These are phyloP conservation scores for Penstemon eatonii DNA, from an alignment of 257 asterid species.

Conservation along the genomic window DNA sequence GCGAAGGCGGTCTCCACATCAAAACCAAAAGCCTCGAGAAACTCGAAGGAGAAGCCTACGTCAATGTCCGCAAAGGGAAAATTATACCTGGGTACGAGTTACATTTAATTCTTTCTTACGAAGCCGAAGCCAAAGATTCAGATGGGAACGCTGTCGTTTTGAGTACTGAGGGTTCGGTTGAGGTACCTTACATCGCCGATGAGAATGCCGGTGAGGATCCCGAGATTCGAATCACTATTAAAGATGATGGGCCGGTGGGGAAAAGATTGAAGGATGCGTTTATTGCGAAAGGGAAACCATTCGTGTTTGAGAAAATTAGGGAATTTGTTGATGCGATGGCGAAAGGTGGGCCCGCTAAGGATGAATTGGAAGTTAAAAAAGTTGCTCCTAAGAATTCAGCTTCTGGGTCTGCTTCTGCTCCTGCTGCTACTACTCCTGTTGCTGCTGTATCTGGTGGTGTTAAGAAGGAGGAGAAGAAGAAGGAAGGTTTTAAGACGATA, in stretches of 20 bases:
- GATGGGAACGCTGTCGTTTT: slow-evolving; percentile 45
- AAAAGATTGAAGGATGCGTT: slow-evolving; percentile 74
- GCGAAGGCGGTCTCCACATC: slow-evolving; percentile 62
- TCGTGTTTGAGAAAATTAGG: slow-evolving; percentile 50
- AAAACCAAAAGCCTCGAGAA: slow-evolving; percentile 54
- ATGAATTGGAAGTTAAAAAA: slow-evolving; percentile 75
- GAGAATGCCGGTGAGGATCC: slow-evolving; percentile 98
- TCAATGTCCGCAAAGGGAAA: slow-evolving; percentile 88
- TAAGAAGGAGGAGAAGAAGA: slow-evolving; percentile 57
- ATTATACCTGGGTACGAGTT: slow-evolving; percentile 88
- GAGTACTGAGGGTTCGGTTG: slow-evolving; percentile 70
- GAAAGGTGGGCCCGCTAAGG: slow-evolving; percentile 78
- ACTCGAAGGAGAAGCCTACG: slow-evolving; percentile 87
- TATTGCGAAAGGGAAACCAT: slow-evolving; percentile 45
- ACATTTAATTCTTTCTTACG: slow-evolving; percentile 60
- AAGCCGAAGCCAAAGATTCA: slow-evolving; percentile 70
- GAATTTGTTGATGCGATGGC: slow-evolving; percentile 55
- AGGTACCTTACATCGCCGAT: slow-evolving; percentile 80
- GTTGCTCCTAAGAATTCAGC: slow-evolving; percentile 38
- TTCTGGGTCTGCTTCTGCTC: slow-evolving; percentile 29
- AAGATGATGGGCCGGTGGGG: slow-evolving; percentile 81
- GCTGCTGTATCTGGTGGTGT: slow-evolving; percentile 2
- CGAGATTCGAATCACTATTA: slow-evolving; percentile 54
- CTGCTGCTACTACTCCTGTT: slow-evolving; percentile 21
- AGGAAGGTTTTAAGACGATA: slow-evolving; percentile 90